Evolutionary conservation across 2,329 filamentous ascomycete species (phyloP), one percentile per base, ranked within the genome.

Genomic region (Chaetothyriales sp.): DNA sequence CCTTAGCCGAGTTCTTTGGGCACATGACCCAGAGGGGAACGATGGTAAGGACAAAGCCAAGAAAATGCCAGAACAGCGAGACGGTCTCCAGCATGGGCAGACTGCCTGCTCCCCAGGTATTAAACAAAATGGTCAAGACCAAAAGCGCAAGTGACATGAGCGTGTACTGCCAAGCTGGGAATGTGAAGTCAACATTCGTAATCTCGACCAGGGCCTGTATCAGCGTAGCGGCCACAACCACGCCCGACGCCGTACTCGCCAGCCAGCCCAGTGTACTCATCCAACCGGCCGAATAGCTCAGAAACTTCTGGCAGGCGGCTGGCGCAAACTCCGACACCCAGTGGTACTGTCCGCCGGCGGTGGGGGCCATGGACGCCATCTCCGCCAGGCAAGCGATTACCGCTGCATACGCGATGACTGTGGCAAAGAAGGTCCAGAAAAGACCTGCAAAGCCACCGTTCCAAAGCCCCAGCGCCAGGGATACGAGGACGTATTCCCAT

Each of bases 301-400:
- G 62, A 29, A 68, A 66, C 37, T 68, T 71, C 51, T 72, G 69
- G 22, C 55, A 65, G 5, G 58, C 60, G 10, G 55, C 61, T 15
- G 71, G 70, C n/a, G 71, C 69, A 55, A 75, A 72, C 43, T 71
- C 66, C 13, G 65, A 67, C 2, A 70, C 67, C 67, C 67, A 71
- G 51, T 70, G 67, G 67, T 65, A 64, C 49, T 63, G 63, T 15
- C 62, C 63, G 19, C 58, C 62, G 9, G 19, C 22, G 9, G 67
- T 64, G 18, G 55, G 55, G 2, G 56, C 54, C 53, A 70, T 71
- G 1, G 65, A 67, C 9, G 66, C 65, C 67, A 88, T 73, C 65
- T 94, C 87, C 0, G 84, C 77, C 62, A 90, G 72, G 3, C 67
- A 68, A 15, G 59, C 57, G 28, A 69, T 63, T 18, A 89, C 74